phyloP scores from a whole-genome alignment of 371 early-diverging fungal species.

The Lichtheimia ornata region DNA sequence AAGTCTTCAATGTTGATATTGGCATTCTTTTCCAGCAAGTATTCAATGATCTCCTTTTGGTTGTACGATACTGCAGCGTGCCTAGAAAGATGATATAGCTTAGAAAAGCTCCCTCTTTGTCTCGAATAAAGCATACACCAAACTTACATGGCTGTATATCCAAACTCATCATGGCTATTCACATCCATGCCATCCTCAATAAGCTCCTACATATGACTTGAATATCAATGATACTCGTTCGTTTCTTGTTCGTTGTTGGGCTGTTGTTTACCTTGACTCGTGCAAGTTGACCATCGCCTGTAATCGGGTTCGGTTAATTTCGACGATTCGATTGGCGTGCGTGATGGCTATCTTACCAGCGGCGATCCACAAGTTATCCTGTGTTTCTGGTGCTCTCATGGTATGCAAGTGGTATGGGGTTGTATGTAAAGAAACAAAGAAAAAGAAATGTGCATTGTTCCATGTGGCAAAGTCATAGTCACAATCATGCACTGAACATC shows the following conservation, averaged over 20 bases:
- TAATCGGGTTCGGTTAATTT: background rate
- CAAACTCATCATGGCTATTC: constrained; percentile 70
- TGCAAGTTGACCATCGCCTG: constrained; percentile 49
- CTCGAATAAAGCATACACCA: too few species aligned
- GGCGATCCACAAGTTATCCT: constrained; percentile 50
- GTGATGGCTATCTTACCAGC: constrained; percentile 31
- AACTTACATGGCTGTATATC: constrained; percentile 71
- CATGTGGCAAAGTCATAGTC: too few species aligned
- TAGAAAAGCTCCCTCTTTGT: background rate
- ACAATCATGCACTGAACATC: too few species aligned
- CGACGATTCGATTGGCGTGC: background rate
- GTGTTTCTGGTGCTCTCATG: constrained; percentile 15
- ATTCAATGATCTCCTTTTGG: constrained; percentile 57
- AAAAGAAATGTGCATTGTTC: background rate
- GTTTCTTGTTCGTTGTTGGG: background rate
- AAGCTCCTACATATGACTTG: constrained; percentile 31
- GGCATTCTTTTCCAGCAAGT: constrained; percentile 54
- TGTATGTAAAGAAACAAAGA: background rate
- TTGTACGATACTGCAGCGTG: constrained; percentile 74
- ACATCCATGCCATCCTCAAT: constrained; percentile 46
- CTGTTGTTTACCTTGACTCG: constrained; percentile 36
- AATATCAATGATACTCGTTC: background rate
- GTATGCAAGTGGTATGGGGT: background rate
- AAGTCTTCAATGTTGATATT: constrained; percentile 72
- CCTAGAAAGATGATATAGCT: constrained; percentile 22